phyloP scores from a whole-genome alignment of 306 rosid genomes.

The Rubus parviflorus region DNA sequence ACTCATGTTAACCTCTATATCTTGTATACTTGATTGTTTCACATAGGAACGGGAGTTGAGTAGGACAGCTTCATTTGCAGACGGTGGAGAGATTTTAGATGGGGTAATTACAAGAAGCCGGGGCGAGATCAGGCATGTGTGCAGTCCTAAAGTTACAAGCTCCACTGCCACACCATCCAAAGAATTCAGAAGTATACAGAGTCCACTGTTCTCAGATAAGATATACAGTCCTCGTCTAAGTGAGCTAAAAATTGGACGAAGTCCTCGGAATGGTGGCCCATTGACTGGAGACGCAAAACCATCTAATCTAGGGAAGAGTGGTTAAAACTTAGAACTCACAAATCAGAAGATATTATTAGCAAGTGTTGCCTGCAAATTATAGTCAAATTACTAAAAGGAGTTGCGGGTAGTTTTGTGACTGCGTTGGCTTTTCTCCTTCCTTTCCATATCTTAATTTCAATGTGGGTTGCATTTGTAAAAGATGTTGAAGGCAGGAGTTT shows the following conservation, averaged over 20 bases:
- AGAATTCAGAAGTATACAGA: constrained; percentile 36
- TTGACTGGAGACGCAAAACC: constrained; percentile 36
- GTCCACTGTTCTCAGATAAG: constrained; percentile 36
- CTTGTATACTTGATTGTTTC: constrained; percentile 3
- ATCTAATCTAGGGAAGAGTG: constrained; percentile 44
- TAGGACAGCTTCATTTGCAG: constrained; percentile 53
- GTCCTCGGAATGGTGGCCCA: constrained; percentile 44
- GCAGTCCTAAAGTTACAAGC: constrained; percentile 50
- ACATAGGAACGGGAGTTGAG: constrained; percentile 50
- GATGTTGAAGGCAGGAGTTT: constrained; percentile 3
- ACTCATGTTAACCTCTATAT: constrained; percentile 10
- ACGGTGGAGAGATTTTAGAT: constrained; percentile 62
- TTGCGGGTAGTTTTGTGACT: neutral
- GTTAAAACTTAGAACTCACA: constrained; percentile 26
- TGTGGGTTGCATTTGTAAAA: constrained; percentile 8
- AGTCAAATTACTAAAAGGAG: neutral
- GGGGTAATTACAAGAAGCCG: constrained; percentile 61
- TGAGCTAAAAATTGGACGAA: constrained; percentile 36
- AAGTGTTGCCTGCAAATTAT: constrained; percentile 6
- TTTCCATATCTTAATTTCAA: neutral
- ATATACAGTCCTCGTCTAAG: constrained; percentile 41
- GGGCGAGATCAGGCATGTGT: constrained; percentile 56
- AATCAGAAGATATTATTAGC: constrained; percentile 1
- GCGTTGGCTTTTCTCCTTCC: constrained; percentile 1
- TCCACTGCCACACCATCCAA: constrained; percentile 37